These are phyloP conservation scores for Solanum appendiculatum DNA, from an alignment of 257 asterid species.

Conservation along the genomic window DNA sequence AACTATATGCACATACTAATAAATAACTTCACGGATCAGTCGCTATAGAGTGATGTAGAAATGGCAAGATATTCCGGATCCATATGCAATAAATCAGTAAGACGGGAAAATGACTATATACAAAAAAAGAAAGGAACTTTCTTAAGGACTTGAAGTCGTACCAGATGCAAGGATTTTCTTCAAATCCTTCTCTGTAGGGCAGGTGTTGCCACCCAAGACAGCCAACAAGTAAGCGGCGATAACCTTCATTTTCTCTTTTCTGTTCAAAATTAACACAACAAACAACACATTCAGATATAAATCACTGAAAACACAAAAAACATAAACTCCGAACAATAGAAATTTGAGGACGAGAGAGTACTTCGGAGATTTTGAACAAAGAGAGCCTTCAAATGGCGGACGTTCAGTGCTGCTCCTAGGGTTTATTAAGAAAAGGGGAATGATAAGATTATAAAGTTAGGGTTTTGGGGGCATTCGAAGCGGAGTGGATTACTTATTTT, in stretches of 20 bases:
- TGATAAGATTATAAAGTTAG: background rate
- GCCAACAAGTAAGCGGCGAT: constrained; percentile 47
- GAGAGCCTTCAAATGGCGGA: background rate
- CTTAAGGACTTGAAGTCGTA: background rate
- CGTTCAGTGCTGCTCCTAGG: background rate
- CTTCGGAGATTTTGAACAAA: background rate
- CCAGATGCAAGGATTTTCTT: constrained; percentile 33
- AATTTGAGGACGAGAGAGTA: background rate
- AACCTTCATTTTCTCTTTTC: constrained; percentile 34
- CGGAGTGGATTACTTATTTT: background rate
- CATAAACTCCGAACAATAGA: background rate
- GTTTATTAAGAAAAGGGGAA: background rate
- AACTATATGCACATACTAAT: background rate
- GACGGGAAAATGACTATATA: background rate
- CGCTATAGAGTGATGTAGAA: background rate
- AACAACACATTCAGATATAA: background rate
- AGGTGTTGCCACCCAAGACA: constrained; percentile 43
- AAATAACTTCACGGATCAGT: background rate
- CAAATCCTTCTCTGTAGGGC: constrained; percentile 33
- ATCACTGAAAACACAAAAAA: background rate
- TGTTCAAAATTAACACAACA: background rate
- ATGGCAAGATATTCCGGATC: background rate
- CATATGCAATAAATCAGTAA: background rate
- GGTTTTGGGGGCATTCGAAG: background rate
- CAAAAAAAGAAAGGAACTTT: background rate